phyloP scores from a whole-genome alignment of 106 monocot species.

The Dioscorea alata region DNA sequence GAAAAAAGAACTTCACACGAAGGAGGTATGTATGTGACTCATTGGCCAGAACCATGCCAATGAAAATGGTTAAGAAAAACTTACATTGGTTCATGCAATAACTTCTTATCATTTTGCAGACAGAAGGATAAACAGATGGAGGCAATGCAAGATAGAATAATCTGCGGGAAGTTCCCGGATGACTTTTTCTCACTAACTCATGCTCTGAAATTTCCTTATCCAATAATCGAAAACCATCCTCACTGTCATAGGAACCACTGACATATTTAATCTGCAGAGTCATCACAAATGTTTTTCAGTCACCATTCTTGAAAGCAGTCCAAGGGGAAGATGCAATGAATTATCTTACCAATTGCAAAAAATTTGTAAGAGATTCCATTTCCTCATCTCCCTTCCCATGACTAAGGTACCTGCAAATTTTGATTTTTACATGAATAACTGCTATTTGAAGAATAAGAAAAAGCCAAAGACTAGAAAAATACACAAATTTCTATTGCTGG shows the following conservation, averaged over 20 bases:
- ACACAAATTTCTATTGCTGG: too few species aligned
- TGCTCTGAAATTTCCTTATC: slow-evolving; percentile 81
- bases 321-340: background rate
- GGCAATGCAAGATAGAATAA: slow-evolving; percentile 95
- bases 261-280: slow-evolving; percentile 91
- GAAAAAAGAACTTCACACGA: too few species aligned
- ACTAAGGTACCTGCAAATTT: slow-evolving; percentile 57
- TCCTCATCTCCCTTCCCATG: slow-evolving; percentile 34
- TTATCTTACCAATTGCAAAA: slow-evolving; percentile 72
- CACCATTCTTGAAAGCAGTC: background rate
- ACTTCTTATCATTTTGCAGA: slow-evolving; percentile 84
- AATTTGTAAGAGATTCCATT: slow-evolving; percentile 42
- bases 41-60: too few species aligned
- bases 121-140: slow-evolving; percentile 95
- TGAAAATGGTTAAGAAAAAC: slow-evolving; percentile 4
- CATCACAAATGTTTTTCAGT: background rate
- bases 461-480: too few species aligned
- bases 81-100: slow-evolving; percentile 94
- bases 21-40: too few species aligned
- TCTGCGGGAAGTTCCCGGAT: slow-evolving; percentile 68
- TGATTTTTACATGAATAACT: background rate
- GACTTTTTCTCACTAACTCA: slow-evolving; percentile 57
- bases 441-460: background rate
- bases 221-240: slow-evolving; percentile 75
- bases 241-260: slow-evolving; percentile 82